Evolutionary conservation across 2,329 filamentous ascomycete species (phyloP), one percentile per base, ranked within the genome.

Genomic region (Xylariaceae sp.): DNA sequence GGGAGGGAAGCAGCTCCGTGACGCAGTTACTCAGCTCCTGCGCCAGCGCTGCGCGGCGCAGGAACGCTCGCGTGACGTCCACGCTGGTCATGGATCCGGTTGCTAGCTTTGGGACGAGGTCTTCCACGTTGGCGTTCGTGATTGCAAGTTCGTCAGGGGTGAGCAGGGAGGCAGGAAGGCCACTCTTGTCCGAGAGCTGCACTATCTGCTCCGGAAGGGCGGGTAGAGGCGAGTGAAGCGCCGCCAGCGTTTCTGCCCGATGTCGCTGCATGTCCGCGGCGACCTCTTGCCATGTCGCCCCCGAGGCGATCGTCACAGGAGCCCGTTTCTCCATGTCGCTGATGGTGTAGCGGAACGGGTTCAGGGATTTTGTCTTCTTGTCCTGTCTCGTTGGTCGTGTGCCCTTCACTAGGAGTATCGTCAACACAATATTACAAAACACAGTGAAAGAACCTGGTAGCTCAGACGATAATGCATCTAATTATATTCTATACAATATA

Each of bases 11-110:
- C 11, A 59, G 27, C 36, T 58, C 56, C 7, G 54, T 53, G 33
- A 55, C 43, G 35, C 53, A 56, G 41, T 59, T 59, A 2, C 43
- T 28, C 3, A 73, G 57, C 48, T 64, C 66, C 44, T 74, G 70
- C 1, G 74, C 74, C 14, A 79, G 54, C 4, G 56, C 72, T 17
- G 76, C 76, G 28, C 76, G 61, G 31, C 71, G 62, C 30, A 78
- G 57, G 53, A 78, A 80, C 1, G 74, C 75, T 21, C 62, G 67
- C 3, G 64, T 67, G 7, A 78, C 69, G 61, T 55, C 1, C 59
- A 60, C 21, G 67, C 62, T 9, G 61, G 67, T 14, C 72, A 50
- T 36, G 65, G 57, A 6, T 67, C 67, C 5, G 57, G 60, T n/a
- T 5, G 68, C 63, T 24, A 79, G 60, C 36, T 57, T 56, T 13